These are phyloP conservation scores for Rutstroemia sp. DNA, from an alignment of 2,329 filamentous ascomycete species.

Conservation along the genomic window DNA sequence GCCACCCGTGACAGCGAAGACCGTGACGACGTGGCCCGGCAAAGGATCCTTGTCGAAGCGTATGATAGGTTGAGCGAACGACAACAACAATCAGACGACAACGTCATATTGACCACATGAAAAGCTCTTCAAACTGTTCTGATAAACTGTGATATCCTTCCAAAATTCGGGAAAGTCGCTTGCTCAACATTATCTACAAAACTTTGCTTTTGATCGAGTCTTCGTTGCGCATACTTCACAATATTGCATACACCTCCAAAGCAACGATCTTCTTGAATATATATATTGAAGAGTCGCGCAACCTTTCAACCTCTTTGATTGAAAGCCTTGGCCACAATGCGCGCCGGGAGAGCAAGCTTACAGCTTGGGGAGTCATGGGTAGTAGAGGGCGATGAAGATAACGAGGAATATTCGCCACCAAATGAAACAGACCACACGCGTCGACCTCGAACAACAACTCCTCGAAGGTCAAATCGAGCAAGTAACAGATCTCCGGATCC, in stretches of 20 bases:
- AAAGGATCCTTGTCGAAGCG: neutral
- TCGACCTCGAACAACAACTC: conserved; percentile 9
- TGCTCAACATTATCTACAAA: neutral
- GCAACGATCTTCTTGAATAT: neutral
- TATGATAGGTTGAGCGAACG: conserved; percentile 6
- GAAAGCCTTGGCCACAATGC: conserved; percentile 10
- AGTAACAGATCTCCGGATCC: conserved; percentile 25
- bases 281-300: neutral
- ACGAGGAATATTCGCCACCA: conserved; percentile 17
- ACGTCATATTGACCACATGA: conserved; percentile 15
- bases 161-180: neutral
- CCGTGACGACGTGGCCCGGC: neutral
- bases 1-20: neutral
- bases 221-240: too few species aligned
- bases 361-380: conserved; percentile 29
- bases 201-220: neutral
- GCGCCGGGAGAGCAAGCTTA: conserved; percentile 15
- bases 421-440: conserved; percentile 14
- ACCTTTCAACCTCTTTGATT: neutral
- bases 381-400: conserved; percentile 23
- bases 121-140: neutral
- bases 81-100: conserved; percentile 16
- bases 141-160: too few species aligned
- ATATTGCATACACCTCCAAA: too few species aligned
- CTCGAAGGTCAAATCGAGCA: conserved; percentile 17